A percentile compares a stretch with the other conserved stretches of the same genome.
Conservation (phyloP, 2,329 filamentous ascomycete genomes). For the Cytospora mali region DNA sequence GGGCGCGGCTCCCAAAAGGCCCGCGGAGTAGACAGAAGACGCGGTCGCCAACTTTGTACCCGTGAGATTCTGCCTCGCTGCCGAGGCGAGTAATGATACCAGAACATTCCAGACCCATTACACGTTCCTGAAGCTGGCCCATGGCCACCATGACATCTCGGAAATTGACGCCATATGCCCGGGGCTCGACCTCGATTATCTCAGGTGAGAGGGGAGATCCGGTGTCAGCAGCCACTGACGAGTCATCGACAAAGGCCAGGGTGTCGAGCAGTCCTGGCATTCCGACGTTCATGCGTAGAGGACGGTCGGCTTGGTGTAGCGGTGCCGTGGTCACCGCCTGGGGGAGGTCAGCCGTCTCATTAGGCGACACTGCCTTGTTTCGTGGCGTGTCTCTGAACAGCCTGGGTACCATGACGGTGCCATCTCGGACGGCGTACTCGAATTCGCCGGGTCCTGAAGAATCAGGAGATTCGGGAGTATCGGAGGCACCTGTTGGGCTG, state of each 20-base stretch:
- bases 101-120: constrained; percentile 32
- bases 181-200: not conserved
- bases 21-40: constrained; percentile 16
- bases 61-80: not conserved
- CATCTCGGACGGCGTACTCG: constrained; percentile 37
- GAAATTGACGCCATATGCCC: constrained; percentile 42
- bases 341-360: not conserved
- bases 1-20: constrained; percentile 38
- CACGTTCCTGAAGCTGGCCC: constrained; percentile 32
- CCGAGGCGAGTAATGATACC: constrained; percentile 27
- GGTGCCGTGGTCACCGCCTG: not conserved
- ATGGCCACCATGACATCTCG: constrained; percentile 41
- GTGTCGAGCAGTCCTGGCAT: constrained; percentile 2
- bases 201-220: constrained; percentile 22
- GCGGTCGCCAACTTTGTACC: constrained; percentile 24
- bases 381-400: constrained; percentile 31
- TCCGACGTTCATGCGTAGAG: not conserved
- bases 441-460: constrained; percentile 27
- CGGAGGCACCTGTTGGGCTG: not conserved
- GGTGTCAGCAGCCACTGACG: constrained; percentile 24
- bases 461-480: not conserved
- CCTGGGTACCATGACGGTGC: constrained; percentile 33
- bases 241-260: not conserved
- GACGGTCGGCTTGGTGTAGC: not conserved
- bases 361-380: not conserved